Percentiles rank a stretch among this genome's conserved stretches.
phyloP scores from a whole-genome alignment of 2,329 filamentous ascomycete species.

The Monilinia fructigena region DNA sequence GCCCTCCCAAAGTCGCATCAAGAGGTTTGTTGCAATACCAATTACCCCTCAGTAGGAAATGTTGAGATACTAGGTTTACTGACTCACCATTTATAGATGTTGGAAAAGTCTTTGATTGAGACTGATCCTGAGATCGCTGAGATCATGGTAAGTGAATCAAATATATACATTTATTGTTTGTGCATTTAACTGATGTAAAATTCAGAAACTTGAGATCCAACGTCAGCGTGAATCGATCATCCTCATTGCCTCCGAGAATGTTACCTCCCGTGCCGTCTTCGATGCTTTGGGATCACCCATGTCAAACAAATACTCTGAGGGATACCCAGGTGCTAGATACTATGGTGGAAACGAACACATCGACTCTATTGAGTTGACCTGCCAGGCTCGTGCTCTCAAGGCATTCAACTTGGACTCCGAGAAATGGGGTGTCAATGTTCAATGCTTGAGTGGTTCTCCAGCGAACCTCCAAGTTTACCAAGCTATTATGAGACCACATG shows the following conservation, averaged over 20 bases:
- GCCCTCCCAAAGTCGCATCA: conserved; percentile 65
- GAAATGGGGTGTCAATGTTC: conserved; percentile 99
- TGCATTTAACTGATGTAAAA: conserved; percentile 25
- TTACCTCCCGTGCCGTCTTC: conserved; percentile 96
- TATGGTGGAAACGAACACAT: conserved; percentile 99
- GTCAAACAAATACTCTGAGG: conserved; percentile 99
- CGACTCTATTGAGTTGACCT: conserved; percentile 90
- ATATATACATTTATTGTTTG: neutral
- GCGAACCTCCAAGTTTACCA: conserved; percentile 99
- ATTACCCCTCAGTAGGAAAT: neutral
- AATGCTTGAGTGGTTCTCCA: conserved; percentile 87
- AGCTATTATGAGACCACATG: conserved; percentile 92
- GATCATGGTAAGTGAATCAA: conserved; percentile 77
- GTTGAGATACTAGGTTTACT: neutral
- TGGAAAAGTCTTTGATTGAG: conserved; percentile 91
- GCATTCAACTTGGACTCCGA: conserved; percentile 82
- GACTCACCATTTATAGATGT: conserved; percentile 61
- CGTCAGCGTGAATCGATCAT: conserved; percentile 98
- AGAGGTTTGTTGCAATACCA: conserved; percentile 51
- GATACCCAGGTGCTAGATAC: conserved; percentile 96
- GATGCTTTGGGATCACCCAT: conserved; percentile 92
- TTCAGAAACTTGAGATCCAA: conserved; percentile 84
- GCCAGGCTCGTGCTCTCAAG: conserved; percentile 89
- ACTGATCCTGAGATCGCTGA: conserved; percentile 90
- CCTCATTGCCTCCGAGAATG: conserved; percentile 98